Evolutionary conservation across 805 yeast genomes (phyloP), one percentile per base, ranked within the genome.

Genomic region (Lachancea sp.): DNA sequence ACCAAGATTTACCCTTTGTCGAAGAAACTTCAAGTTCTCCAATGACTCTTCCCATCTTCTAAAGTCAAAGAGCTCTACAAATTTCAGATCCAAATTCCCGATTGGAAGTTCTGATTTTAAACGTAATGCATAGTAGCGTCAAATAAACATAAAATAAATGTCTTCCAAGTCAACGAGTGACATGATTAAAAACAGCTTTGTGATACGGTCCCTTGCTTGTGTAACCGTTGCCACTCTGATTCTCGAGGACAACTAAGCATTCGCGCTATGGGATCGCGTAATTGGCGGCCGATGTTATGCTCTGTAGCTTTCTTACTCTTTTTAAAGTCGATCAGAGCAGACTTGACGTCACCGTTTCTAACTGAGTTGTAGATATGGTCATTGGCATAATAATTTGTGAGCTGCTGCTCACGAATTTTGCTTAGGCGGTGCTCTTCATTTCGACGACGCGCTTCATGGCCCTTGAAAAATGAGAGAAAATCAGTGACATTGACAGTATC

Each of bases 401-500:
- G 44, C 42, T 72, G 77, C 31, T 54, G 59, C 37, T 65, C 72
- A 41, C 76, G 62, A 11, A 62, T 55, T 33, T 55, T 62, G 4
- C 58, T 57, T 40, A 68, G 55, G 25, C 52, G 58, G 5, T 59
- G 60, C 46, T 65, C 73, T 15, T 62, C 63, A 31, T 57, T 60
- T 38, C 59, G 52, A 15, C 68, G 59, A 38, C 60, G 54, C 29
- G 59, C 56, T 45, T 71, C 74, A 46, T 64, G 65, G 7, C 62
- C 53, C 18, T 66, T 68, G 38, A 71, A 63, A 34, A 59, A 59
- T 12, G 57, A 51, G 34, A 71, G 37, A 46, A 71, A 70, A 3
- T 65, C 64, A 3, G 58, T 63, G 19, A 70, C 55, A 11, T 58
- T 66, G 10, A 71, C 69, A 15, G 50, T 58, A 46, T 70, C 74